Evolutionary conservation across 352 stramenopile species (phyloP).

Genomic region (Phytophthora tentaculata): DNA sequence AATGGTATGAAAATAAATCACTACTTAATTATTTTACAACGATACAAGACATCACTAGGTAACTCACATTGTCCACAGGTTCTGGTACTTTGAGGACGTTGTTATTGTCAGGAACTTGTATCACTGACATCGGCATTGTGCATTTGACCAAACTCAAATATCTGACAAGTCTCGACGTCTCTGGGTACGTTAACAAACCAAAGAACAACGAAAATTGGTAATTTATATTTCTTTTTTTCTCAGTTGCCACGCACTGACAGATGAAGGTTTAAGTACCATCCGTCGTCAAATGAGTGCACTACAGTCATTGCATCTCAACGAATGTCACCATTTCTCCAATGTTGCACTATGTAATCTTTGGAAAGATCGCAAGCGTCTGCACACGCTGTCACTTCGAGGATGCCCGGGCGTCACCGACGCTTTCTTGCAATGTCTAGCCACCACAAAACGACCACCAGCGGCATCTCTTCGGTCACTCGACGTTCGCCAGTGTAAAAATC

Average conservation of each 20-base stretch:
- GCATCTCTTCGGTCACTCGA: constrained; percentile 47
- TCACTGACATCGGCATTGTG: constrained; percentile 36
- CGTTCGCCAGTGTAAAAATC: constrained; percentile 64
- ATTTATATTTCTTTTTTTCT: background rate
- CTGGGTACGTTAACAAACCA: constrained; percentile 17
- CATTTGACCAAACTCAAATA: constrained; percentile 37
- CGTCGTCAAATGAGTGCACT: constrained; percentile 54
- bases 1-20: constrained; percentile 7
- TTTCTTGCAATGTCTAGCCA: constrained; percentile 62
- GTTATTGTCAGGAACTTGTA: constrained; percentile 34
- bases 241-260: constrained; percentile 57
- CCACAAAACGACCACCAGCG: constrained; percentile 42
- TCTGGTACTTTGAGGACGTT: constrained; percentile 21
- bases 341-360: constrained; percentile 57
- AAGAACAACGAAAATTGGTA: background rate
- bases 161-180: constrained; percentile 39
- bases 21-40: background rate
- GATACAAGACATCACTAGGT: background rate
- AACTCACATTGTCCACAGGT: background rate
- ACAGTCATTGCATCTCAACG: constrained; percentile 56
- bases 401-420: constrained; percentile 60
- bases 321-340: constrained; percentile 68
- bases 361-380: constrained; percentile 62
- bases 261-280: constrained; percentile 54
- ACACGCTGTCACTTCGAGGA: constrained; percentile 47